Base-by-base conservation (phyloP, 768 basidiomycete genomes). In the Baorangia bicolor region DNA sequence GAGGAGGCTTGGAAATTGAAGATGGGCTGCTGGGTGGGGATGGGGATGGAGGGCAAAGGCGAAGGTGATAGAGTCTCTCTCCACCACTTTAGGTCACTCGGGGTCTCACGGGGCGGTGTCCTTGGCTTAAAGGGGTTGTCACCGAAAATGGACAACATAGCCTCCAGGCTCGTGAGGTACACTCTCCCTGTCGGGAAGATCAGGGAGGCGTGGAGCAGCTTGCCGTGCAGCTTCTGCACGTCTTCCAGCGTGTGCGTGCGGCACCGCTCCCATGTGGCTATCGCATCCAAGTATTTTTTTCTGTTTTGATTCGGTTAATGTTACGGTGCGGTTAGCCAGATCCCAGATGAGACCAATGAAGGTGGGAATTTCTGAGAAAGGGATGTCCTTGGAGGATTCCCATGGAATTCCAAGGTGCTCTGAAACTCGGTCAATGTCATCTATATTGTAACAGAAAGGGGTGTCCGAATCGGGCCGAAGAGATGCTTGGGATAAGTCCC, bases 271-370 rank as follows among this genome's bases (percentile, higher is more conserved):
- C 30, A 31, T 10, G 2, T 4, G 2, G 10, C 10, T 6, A 31
- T 31, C 2, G 30, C 30, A 6, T 31, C 30, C 0, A 31, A 9
- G 30, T 31, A 31, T 31, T 31, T 31, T 31, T 7, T 2, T 31
- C 11, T 8, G 2, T 31, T 31, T 4, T 2, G n/a, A 7, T 9
- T 31, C 30, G 10, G 30, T 31, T 31, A 31, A 12, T 8, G 30
- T 31, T 8, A 31, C 10, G 2, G 10, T 31, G 5, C 10, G 30
- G 10, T 12, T 12, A 11, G 7, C 2, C 11, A 31, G 10, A 9
- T 31, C 63, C 77, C 74, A 77, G n/a, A 63, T 28, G 58, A 77
- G 74, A 9, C 77, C 73, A 18, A 61, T 53, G 21, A 58, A 61
- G 2, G 44, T 46, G 1, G 54, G 51, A 2, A 30, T 18, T 0